These are phyloP conservation scores for Metschnikowia henanensis DNA, from an alignment of 805 yeast genomes.

Conservation along the genomic window DNA sequence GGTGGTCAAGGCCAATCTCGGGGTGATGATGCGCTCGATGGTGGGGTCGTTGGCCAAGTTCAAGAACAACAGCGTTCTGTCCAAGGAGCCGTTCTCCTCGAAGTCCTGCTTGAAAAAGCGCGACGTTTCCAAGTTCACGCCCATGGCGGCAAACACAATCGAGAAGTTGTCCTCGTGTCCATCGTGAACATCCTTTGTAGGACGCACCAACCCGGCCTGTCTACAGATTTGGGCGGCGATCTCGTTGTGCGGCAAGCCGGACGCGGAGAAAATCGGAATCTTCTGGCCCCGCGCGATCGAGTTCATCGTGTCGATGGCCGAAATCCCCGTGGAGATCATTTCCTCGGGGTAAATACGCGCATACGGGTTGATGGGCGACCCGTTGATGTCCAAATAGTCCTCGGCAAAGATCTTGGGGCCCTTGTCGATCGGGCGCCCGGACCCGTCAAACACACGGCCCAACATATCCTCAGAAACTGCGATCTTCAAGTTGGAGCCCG, in stretches of 20 bases:
- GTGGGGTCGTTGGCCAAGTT: slow-evolving; percentile 99
- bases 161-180: slow-evolving; percentile 99
- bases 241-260: slow-evolving; percentile 99
- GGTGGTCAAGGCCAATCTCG: slow-evolving; percentile 97
- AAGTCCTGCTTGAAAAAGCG: slow-evolving; percentile 99
- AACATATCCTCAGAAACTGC: slow-evolving; percentile 96
- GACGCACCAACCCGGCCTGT: slow-evolving; percentile 99
- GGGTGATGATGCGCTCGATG: slow-evolving; percentile 98
- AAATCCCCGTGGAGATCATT: slow-evolving; percentile 98
- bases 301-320: slow-evolving; percentile 99
- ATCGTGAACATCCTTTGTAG: slow-evolving; percentile 99
- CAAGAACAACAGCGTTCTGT: slow-evolving; percentile 94
- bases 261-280: slow-evolving; percentile 98
- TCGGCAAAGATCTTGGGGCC: slow-evolving; percentile 99
- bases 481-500: slow-evolving; percentile 90
- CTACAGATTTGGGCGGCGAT: slow-evolving; percentile 99
- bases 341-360: slow-evolving; percentile 99
- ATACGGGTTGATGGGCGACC: slow-evolving; percentile 97
- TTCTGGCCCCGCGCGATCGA: slow-evolving; percentile 99
- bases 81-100: slow-evolving; percentile 98
- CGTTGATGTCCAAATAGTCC: slow-evolving; percentile 97
- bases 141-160: slow-evolving; percentile 99
- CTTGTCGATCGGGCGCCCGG: slow-evolving; percentile 97
- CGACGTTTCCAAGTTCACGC: slow-evolving; percentile 98
- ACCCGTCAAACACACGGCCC: slow-evolving; percentile 98